Evolutionary conservation across 2,329 filamentous ascomycete species (phyloP).

Genomic region (Penicillium vulpinum): DNA sequence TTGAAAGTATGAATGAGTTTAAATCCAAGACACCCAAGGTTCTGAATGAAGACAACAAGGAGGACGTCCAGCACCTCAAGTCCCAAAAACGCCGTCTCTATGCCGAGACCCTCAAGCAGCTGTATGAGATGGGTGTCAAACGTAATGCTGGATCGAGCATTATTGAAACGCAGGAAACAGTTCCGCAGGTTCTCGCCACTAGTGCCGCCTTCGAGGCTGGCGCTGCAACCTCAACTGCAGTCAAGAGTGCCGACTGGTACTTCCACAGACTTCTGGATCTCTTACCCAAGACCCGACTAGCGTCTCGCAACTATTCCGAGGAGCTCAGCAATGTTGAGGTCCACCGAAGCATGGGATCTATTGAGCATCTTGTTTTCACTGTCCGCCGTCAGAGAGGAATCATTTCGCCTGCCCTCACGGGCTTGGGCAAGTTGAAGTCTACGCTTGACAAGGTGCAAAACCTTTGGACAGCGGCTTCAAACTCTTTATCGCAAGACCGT

Average conservation of each 20-base stretch:
- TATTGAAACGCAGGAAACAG: conserved; percentile 70
- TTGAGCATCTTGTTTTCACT: conserved; percentile 77
- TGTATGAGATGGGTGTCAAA: conserved; percentile 86
- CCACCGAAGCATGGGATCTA: conserved; percentile 72
- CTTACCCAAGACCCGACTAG: conserved; percentile 65
- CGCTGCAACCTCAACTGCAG: conserved; percentile 17
- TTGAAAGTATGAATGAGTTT: conserved; percentile 68
- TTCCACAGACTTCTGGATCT: conserved; percentile 79
- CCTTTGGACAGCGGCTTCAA: conserved; percentile 33
- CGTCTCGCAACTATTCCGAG: conserved; percentile 72
- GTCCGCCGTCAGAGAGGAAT: conserved; percentile 42
- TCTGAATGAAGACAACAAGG: conserved; percentile 86
- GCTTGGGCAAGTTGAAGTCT: conserved; percentile 32
- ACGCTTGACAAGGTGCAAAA: conserved; percentile 35
- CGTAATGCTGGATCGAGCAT: conserved; percentile 75
- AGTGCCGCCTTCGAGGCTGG: conserved; percentile 43
- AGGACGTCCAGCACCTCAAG: conserved; percentile 83
- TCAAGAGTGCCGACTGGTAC: conserved; percentile 63
- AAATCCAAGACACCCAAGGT: conserved; percentile 77
- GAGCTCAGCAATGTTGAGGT: conserved; percentile 83
- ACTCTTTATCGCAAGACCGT: conserved; percentile 26
- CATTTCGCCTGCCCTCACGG: conserved; percentile 34
- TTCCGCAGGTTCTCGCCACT: conserved; percentile 67
- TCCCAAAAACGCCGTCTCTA: conserved; percentile 86
- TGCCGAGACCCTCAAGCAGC: conserved; percentile 77